Percentiles rank a stretch among this genome's conserved stretches.
phyloP scores from a whole-genome alignment of 768 basidiomycete genomes.

The Suillus alpinus region DNA sequence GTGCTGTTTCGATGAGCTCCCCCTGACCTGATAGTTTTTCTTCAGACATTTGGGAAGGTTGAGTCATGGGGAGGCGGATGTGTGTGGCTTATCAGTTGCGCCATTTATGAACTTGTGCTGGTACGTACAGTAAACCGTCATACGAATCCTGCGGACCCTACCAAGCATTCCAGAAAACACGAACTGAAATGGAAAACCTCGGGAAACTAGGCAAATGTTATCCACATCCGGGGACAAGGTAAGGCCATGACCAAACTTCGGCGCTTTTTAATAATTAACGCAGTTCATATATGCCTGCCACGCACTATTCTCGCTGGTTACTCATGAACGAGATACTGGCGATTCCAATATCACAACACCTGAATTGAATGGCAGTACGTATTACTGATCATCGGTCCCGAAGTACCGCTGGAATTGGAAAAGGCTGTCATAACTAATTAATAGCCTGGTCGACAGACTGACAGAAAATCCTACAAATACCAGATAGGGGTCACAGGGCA shows the following conservation, averaged over 20 bases:
- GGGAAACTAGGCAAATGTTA: neutral
- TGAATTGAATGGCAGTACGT: neutral
- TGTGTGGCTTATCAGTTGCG: neutral
- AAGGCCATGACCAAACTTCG: neutral
- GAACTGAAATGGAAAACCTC: neutral
- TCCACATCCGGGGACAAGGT: neutral
- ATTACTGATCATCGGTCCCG: neutral
- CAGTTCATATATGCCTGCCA: neutral
- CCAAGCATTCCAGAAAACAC: neutral
- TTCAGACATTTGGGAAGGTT: neutral
- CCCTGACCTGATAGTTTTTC: neutral
- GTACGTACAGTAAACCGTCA: neutral
- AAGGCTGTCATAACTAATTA: neutral
- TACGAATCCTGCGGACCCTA: neutral
- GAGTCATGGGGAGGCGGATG: neutral
- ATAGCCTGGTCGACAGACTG: neutral
- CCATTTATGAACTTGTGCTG: neutral
- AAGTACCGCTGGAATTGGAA: neutral
- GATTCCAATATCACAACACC: neutral
- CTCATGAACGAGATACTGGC: neutral
- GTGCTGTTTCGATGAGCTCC: neutral
- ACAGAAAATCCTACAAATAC: neutral
- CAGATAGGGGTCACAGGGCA: neutral
- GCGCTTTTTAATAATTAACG: neutral
- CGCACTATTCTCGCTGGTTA: neutral